Evolutionary conservation across 306 rosid species (phyloP), one percentile per base, ranked within the genome.

Genomic region (Gillenia trifoliata): DNA sequence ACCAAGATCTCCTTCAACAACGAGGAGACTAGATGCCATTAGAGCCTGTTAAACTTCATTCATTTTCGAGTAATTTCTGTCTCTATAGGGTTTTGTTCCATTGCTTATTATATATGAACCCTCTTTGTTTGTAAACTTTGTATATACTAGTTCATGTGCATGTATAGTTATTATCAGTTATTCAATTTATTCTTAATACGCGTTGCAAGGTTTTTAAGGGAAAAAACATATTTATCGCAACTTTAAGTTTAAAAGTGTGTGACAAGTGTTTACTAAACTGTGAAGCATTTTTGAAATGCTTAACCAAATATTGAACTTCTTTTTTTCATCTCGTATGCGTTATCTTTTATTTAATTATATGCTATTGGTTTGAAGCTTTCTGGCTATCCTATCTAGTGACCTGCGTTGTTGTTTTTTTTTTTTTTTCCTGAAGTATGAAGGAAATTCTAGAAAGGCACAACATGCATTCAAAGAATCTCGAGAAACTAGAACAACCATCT

Each of bases 391-490:
- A 7, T 68, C 43, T 50, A 41, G 41, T 78, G 79, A 79, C 69
- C 17, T 77, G 36, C 77, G 66, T 47, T 47, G 52, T 4, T 38
- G 8, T 47, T 47, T 47, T 36, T 15, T n/a, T 81, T 70, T 60
- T 68, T 34, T 16, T 64, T 34, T 78, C 81, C 6, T 79, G 83
- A 76, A 93, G 98, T 78, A 88, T 86, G 95, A 91, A 79, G 87
- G 93, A 89, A 68, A 87, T 91, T 60, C 85, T 94, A 16, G 96
- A 88, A 45, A 90, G 86, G 79, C 90, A 86, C 82, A 69, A 87
- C 76, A 70, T 94, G 89, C 94, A 90, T 78, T 87, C 98, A 25
- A 91, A 86, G 86, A 94, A 91, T 64, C 85, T 94, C 30, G 77
- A 74, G 59, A 90, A 88, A 78, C 52, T 86, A 79, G 93, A 86